Evolutionary conservation across 2,329 filamentous ascomycete genomes (phyloP).

Genomic region (Curvularia spicifera): DNA sequence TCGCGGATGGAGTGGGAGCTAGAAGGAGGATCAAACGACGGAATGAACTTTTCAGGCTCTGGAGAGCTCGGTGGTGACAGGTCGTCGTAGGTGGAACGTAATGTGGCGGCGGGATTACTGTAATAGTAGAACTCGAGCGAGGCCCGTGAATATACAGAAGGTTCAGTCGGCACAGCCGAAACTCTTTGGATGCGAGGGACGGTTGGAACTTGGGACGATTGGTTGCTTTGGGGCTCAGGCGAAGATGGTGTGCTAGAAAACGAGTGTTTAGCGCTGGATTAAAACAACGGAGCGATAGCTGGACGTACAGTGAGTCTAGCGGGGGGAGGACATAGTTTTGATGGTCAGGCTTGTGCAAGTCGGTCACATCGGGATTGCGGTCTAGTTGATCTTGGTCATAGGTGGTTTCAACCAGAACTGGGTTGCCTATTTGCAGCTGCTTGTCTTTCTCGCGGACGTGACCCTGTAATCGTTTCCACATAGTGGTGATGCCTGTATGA

Average conservation of each 20-base stretch:
- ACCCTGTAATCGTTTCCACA: constrained; percentile 63
- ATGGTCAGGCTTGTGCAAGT: constrained; percentile 39
- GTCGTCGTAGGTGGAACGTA: constrained; percentile 41
- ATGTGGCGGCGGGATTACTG: constrained; percentile 26
- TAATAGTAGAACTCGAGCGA: constrained; percentile 50
- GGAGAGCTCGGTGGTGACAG: constrained; percentile 49
- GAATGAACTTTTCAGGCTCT: constrained; percentile 40
- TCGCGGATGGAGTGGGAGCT: constrained; percentile 46
- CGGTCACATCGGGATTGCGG: constrained; percentile 42
- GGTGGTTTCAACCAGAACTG: constrained; percentile 55
- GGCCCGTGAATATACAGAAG: constrained; percentile 68
- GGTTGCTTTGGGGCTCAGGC: constrained; percentile 30
- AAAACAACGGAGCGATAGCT: constrained; percentile 3
- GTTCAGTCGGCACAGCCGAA: constrained; percentile 49
- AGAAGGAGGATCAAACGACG: constrained; percentile 29
- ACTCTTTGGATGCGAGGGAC: constrained; percentile 63
- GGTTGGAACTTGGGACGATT: constrained; percentile 38
- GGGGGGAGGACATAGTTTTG: constrained; percentile 31
- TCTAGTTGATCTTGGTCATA: constrained; percentile 55
- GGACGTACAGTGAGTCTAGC: constrained; percentile 33
- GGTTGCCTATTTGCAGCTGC: constrained; percentile 50
- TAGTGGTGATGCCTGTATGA: constrained; percentile 33
- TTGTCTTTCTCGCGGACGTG: constrained; percentile 52
- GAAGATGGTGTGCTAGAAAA: constrained; percentile 28
- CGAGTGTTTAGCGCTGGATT: constrained; percentile 9